Conservation (phyloP, 257 asterid species). For the Solanum stenotomum region DNA sequence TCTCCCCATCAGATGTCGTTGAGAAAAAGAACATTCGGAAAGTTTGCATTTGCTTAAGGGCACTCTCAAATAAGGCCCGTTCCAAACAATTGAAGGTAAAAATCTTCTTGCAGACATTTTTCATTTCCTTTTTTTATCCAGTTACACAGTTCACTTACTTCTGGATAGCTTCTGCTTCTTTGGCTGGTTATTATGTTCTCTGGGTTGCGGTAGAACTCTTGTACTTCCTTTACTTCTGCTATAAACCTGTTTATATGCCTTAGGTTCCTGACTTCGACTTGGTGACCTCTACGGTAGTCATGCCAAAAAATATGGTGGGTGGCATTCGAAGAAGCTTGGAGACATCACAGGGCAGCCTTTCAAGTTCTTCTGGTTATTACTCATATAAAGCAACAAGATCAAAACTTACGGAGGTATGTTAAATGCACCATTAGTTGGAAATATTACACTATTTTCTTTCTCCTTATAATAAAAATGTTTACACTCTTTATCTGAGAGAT, state of each 20-base stretch:
- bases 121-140: not conserved
- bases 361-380: conserved; percentile 54
- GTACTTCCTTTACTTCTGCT: not conserved
- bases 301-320: conserved; percentile 82
- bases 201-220: not conserved
- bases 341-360: conserved; percentile 50
- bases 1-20: conserved; percentile 92
- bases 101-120: not conserved
- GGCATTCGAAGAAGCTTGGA: conserved; percentile 67
- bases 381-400: conserved; percentile 26
- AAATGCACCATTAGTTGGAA: not conserved
- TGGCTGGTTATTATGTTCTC: not conserved
- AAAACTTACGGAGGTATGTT: conserved; percentile 40
- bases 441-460: not conserved
- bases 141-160: not conserved
- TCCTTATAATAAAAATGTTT: not conserved
- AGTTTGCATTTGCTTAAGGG: conserved; percentile 85
- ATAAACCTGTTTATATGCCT: not conserved
- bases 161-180: not conserved
- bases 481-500: not conserved
- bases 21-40: conserved; percentile 68
- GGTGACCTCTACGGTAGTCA: conserved; percentile 53
- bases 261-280: conserved; percentile 79
- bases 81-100: conserved; percentile 69
- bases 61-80: conserved; percentile 78